These are phyloP conservation scores for Maudiozyma humilis DNA, from an alignment of 1,139 yeast genomes.

Conservation along the genomic window DNA sequence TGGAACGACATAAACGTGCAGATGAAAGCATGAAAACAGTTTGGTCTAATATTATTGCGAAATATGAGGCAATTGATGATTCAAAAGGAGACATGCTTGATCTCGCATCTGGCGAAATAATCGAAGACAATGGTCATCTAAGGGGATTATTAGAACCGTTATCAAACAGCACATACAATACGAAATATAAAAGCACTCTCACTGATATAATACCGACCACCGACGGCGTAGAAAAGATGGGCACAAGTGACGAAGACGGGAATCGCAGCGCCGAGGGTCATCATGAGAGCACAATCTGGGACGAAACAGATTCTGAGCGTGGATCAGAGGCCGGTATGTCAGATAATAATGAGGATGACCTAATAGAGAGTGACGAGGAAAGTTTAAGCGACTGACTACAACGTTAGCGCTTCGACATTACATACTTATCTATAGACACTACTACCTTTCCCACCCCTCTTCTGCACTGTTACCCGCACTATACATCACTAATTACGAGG, in stretches of 20 bases:
- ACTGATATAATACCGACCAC: slow-evolving; percentile 17
- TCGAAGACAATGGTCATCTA: slow-evolving; percentile 59
- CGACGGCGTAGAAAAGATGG: background rate
- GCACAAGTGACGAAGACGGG: background rate
- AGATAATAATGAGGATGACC: background rate
- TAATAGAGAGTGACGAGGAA: background rate
- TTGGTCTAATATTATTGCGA: slow-evolving; percentile 51
- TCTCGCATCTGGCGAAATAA: slow-evolving; percentile 48
- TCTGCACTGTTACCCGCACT: slow-evolving; percentile 4
- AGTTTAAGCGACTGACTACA: no score
- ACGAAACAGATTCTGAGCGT: background rate
- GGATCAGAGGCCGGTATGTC: background rate
- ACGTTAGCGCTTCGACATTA: no score
- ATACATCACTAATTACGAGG: slow-evolving; percentile 6
- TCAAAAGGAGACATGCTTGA: slow-evolving; percentile 60
- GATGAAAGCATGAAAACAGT: slow-evolving; percentile 31
- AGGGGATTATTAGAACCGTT: slow-evolving; percentile 20
- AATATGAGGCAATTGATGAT: slow-evolving; percentile 46
- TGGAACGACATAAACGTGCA: slow-evolving; percentile 33
- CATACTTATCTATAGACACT: no score
- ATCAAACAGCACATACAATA: background rate
- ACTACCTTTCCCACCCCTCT: no score
- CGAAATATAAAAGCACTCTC: slow-evolving; percentile 18
- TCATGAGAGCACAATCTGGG: slow-evolving; percentile 4
- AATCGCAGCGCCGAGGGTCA: background rate